phyloP scores from a whole-genome alignment of 257 asterid species.

The Solanum phureja region DNA sequence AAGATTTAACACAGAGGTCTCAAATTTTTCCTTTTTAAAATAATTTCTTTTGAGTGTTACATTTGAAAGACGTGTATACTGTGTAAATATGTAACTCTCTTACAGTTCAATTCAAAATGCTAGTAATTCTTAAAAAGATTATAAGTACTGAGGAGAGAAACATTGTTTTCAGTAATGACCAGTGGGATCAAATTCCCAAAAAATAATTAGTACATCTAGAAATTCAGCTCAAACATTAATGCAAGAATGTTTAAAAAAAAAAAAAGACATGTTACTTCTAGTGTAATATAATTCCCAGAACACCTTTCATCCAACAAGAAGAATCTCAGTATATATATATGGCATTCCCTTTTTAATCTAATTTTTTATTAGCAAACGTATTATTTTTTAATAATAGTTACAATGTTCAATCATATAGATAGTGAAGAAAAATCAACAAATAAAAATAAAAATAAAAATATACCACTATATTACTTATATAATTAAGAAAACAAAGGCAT shows the following conservation, averaged over 20 bases:
- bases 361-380: neutral
- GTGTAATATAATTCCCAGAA: neutral
- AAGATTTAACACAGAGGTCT: neutral
- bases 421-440: neutral
- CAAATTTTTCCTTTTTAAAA: neutral
- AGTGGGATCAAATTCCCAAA: slow-evolving; percentile 21
- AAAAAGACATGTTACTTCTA: neutral
- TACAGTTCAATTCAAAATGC: neutral
- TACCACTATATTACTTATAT: neutral
- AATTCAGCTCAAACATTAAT: slow-evolving; percentile 22
- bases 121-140: neutral
- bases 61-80: neutral
- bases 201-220: neutral
- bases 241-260: neutral
- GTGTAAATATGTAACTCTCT: neutral
- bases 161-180: slow-evolving; percentile 22
- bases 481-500: neutral
- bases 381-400: neutral
- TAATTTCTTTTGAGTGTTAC: neutral
- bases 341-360: neutral
- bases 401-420: neutral
- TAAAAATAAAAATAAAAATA: no score
- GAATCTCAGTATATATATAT: neutral
- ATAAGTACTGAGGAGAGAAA: neutral
- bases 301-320: slow-evolving; percentile 8